A percentile compares a stretch with the other conserved stretches of the same genome.
Evolutionary conservation across 2,329 filamentous ascomycete species (phyloP).

Genomic region (Phaeophleospora eucalypticola): DNA sequence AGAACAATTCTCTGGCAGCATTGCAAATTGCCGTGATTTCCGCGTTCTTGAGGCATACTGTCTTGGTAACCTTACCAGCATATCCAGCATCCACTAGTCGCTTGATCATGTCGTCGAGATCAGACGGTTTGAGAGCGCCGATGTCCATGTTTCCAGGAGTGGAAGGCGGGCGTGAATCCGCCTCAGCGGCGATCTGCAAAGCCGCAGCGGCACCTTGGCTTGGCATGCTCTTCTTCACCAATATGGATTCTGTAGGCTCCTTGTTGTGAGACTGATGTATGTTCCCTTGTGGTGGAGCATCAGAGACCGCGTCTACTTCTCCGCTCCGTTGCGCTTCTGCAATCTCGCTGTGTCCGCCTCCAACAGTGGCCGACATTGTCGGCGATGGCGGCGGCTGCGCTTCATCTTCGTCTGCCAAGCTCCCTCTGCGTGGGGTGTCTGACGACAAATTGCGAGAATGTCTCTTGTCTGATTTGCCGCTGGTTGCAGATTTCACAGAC

Average conservation of each 20-base stretch:
- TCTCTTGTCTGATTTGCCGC: conserved; percentile 41
- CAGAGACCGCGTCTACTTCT: conserved; percentile 92
- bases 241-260: conserved; percentile 80
- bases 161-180: conserved; percentile 39
- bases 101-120: conserved; percentile 96
- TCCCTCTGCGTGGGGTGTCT: conserved; percentile 36
- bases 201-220: conserved; percentile 28
- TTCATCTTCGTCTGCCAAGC: conserved; percentile 29
- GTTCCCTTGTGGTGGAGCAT: conserved; percentile 71
- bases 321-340: conserved; percentile 76
- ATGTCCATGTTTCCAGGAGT: conserved; percentile 64
- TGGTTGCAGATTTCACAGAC: conserved; percentile 69
- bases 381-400: conserved; percentile 71
- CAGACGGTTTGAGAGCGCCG: conserved; percentile 84
- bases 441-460: conserved; percentile 20
- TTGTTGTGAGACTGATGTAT: conserved; percentile 52
- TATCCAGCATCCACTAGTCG: conserved; percentile 91
- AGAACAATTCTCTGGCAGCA: conserved; percentile 79
- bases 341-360: conserved; percentile 71
- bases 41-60: conserved; percentile 93
- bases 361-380: conserved; percentile 70
- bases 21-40: conserved; percentile 93
- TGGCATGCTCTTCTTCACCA: conserved; percentile 61
- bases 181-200: conserved; percentile 19
- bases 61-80: conserved; percentile 94